A percentile compares a stretch with the other conserved stretches of the same genome.
Conservation (phyloP, 2,329 filamentous ascomycete species). For the Alternaria sp. region DNA sequence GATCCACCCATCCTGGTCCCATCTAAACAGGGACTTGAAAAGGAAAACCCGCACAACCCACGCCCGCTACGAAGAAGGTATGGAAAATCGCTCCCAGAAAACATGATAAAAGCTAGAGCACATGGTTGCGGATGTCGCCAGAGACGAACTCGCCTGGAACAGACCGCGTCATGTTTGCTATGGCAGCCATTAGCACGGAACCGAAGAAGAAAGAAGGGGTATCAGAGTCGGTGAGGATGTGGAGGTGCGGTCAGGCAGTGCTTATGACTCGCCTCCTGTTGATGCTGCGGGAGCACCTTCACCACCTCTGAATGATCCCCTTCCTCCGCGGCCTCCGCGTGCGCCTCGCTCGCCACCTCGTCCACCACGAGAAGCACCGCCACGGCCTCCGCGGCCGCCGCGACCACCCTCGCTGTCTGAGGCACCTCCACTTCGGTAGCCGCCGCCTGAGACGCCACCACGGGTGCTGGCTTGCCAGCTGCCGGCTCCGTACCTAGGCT, state of each 20-base stretch:
- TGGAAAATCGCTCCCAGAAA: slow-evolving; percentile 12
- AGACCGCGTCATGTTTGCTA: slow-evolving; percentile 4
- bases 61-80: slow-evolving; percentile 36
- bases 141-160: neutral
- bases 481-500: slow-evolving; percentile 57
- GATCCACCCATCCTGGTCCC: neutral
- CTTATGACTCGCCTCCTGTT: slow-evolving; percentile 49
- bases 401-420: slow-evolving; percentile 77
- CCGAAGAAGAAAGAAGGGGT: slow-evolving; percentile 36
- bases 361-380: slow-evolving; percentile 57
- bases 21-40: slow-evolving; percentile 8
- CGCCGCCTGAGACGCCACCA: slow-evolving; percentile 68
- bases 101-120: slow-evolving; percentile 19
- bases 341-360: slow-evolving; percentile 54
- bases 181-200: slow-evolving; percentile 16
- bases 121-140: slow-evolving; percentile 5
- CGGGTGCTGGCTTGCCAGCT: slow-evolving; percentile 69
- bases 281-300: slow-evolving; percentile 44
- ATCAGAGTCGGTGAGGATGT: slow-evolving; percentile 36
- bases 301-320: slow-evolving; percentile 42
- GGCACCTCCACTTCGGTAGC: slow-evolving; percentile 82
- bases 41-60: slow-evolving; percentile 24
- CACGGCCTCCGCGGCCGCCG: slow-evolving; percentile 60
- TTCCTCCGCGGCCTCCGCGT: slow-evolving; percentile 51
- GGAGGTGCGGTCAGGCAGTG: slow-evolving; percentile 11